Conservation (phyloP, 2,329 filamentous ascomycete genomes). For the Pseudocercospora vitis region DNA sequence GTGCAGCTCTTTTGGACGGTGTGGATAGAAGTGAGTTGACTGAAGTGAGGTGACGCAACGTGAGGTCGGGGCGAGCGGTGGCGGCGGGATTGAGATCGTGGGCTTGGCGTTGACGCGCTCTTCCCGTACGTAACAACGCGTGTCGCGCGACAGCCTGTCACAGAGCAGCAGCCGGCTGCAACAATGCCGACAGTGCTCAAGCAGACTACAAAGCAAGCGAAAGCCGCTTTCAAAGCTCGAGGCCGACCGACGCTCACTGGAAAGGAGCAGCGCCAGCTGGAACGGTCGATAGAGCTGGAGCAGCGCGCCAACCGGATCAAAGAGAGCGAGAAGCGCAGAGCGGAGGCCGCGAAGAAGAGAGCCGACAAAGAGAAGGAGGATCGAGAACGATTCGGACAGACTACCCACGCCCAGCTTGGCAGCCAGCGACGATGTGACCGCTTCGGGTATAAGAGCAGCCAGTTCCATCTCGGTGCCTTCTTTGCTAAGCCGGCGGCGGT, state of each 20-base stretch:
- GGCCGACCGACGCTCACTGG: conserved; percentile 34
- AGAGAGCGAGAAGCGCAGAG: conserved; percentile 36
- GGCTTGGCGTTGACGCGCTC: too few species aligned
- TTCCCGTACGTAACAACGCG: too few species aligned
- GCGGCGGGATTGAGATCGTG: too few species aligned
- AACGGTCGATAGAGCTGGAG: conserved; percentile 38
- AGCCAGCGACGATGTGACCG: conserved; percentile 37
- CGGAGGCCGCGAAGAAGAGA: conserved; percentile 34
- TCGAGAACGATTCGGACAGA: conserved; percentile 22
- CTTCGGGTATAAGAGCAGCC: conserved; percentile 39
- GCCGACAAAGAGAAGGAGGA: conserved; percentile 25
- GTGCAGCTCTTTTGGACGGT: too few species aligned
- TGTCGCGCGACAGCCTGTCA: too few species aligned
- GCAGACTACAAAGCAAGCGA: conserved; percentile 40
- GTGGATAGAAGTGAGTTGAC: too few species aligned
- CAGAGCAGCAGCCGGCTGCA: too few species aligned
- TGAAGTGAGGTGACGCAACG: too few species aligned
- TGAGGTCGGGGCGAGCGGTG: too few species aligned
- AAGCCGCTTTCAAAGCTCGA: conserved; percentile 39
- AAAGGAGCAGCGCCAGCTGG: conserved; percentile 36
- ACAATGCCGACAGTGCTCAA: conserved; percentile 26
- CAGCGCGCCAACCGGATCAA: conserved; percentile 36
- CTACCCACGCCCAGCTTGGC: conserved; percentile 25
- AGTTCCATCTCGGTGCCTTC: conserved; percentile 40
- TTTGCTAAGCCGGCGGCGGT: conserved; percentile 26